Percentiles rank a stretch among this genome's conserved stretches.
Evolutionary conservation across 345 rosid genomes (phyloP).

Genomic region (Eucalyptus curtisii): DNA sequence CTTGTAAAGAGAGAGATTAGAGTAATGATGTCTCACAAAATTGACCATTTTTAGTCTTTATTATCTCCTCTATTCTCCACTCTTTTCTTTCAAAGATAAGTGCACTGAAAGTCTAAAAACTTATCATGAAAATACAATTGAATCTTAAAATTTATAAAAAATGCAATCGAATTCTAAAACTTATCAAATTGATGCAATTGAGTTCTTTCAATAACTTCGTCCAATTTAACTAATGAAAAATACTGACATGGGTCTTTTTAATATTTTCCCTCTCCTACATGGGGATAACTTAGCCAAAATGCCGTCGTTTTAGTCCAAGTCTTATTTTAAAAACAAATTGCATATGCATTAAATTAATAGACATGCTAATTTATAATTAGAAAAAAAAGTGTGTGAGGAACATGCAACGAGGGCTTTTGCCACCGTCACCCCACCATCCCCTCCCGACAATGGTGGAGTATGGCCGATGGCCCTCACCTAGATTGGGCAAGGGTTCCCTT

Average conservation of each 20-base stretch:
- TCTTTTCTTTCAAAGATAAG: not conserved
- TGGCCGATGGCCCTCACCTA: not conserved
- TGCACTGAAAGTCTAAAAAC: no score
- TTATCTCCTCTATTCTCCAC: not conserved
- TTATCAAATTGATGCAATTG: fast-evolving
- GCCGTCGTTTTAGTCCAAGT: no score
- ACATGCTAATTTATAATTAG: not conserved
- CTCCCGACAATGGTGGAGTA: not conserved
- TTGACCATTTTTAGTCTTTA: not conserved
- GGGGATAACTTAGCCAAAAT: not conserved
- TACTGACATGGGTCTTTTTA: no score
- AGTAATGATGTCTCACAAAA: not conserved
- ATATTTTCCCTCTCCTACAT: not conserved
- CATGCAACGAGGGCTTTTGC: not conserved
- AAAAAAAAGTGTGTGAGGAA: not conserved
- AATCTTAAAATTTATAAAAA: fast-evolving
- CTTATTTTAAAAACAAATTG: no score
- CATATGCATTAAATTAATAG: not conserved
- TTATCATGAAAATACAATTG: fast-evolving
- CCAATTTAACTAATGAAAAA: not conserved
- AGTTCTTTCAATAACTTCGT: no score
- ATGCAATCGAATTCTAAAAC: fast-evolving
- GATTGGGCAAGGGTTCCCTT: not conserved
- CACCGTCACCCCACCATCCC: not conserved
- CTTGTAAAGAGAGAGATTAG: not conserved